Evolutionary conservation across 2,329 filamentous ascomycete genomes (phyloP).

Genomic region (Metarhizium album): DNA sequence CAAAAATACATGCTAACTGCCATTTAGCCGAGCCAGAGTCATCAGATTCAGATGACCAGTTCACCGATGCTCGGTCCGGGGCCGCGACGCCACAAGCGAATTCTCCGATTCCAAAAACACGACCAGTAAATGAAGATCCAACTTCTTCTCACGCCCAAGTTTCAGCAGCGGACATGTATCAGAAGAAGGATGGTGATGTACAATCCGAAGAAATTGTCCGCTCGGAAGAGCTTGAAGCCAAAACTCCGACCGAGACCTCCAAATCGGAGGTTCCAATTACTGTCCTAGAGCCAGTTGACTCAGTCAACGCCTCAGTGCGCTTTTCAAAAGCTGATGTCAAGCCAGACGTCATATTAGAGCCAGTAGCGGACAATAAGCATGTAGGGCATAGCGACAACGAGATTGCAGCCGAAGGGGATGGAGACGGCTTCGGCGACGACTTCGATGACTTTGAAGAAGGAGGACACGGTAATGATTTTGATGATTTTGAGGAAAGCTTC

Average conservation of each 20-base stretch:
- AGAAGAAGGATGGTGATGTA: conserved; percentile 45
- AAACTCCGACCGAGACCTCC: conserved; percentile 13
- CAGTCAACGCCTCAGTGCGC: neutral
- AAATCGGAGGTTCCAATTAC: conserved; percentile 26
- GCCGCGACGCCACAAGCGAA: conserved; percentile 29
- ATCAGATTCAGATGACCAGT: conserved; percentile 60
- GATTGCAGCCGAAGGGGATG: neutral
- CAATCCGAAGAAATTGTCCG: conserved; percentile 50
- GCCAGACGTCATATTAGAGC: conserved; percentile 37
- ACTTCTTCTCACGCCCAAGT: conserved; percentile 45
- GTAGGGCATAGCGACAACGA: neutral
- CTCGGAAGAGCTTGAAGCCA: conserved; percentile 17
- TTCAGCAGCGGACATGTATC: conserved; percentile 48
- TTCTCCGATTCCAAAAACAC: conserved; percentile 47
- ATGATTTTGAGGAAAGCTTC: conserved; percentile 65
- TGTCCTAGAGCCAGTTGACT: conserved; percentile 29
- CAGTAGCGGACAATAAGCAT: neutral
- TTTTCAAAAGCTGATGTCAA: conserved; percentile 33
- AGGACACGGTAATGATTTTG: conserved; percentile 45
- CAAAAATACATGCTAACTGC: conserved; percentile 14
- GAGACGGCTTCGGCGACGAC: conserved; percentile 46
- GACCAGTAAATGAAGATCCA: conserved; percentile 48
- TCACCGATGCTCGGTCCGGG: conserved; percentile 53
- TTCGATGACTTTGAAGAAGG: conserved; percentile 55
- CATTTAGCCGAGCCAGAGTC: conserved; percentile 27